phyloP scores from a whole-genome alignment of 2,329 filamentous ascomycete species.

The Alternaria sp. region DNA sequence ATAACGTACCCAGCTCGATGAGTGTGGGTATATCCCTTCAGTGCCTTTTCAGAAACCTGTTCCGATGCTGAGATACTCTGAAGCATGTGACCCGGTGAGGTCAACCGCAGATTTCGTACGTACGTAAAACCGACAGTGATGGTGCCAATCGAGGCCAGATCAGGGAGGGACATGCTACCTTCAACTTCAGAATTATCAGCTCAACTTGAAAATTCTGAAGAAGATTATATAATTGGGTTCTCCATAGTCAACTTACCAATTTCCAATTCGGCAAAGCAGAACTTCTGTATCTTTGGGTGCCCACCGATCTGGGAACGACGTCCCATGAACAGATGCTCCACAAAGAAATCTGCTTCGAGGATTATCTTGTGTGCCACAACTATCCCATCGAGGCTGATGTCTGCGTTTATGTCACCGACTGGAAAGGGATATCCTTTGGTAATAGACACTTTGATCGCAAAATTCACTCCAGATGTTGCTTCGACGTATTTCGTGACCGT shows the following conservation, averaged over 20 bases:
- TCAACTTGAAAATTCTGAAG: too few relatives aligned
- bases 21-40: neutral
- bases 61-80: neutral
- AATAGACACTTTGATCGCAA: neutral
- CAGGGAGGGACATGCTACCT: neutral
- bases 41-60: neutral
- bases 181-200: neutral
- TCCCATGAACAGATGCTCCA: too few relatives aligned
- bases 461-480: neutral
- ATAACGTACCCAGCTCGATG: neutral
- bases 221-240: too few relatives aligned
- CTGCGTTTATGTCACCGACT: too few relatives aligned
- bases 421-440: too few relatives aligned
- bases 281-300: neutral
- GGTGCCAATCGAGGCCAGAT: accelerated
- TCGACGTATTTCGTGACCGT: neutral
- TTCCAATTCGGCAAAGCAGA: neutral
- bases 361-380: too few relatives aligned
- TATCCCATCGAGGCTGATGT: too few relatives aligned
- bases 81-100: too few relatives aligned
- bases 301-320: neutral
- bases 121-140: neutral
- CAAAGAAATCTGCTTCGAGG: too few relatives aligned
- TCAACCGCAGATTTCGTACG: neutral
- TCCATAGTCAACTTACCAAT: too few relatives aligned